phyloP scores from a whole-genome alignment of 202 grass and related monocot genomes.

The Musa balbisiana region DNA sequence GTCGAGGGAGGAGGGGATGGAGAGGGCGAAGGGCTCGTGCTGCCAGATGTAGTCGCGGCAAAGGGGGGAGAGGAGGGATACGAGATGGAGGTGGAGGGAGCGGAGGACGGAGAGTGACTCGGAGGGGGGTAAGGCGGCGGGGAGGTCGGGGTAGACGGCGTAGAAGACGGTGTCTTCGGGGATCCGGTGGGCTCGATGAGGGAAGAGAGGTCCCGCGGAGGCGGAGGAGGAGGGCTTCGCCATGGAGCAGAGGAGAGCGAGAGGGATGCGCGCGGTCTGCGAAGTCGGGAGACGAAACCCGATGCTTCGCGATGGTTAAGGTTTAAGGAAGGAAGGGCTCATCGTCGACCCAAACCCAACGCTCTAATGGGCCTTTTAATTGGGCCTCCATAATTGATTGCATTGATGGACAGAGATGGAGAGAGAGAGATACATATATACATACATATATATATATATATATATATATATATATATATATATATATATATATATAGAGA shows the following conservation, averaged over 20 bases:
- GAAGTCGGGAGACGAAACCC: too few species aligned
- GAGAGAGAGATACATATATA: too few species aligned
- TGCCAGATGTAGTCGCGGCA: constrained; percentile 59
- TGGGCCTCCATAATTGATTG: too few species aligned
- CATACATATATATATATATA: too few species aligned
- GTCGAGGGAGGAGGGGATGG: constrained; percentile 20
- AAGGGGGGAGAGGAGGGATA: constrained; percentile 52
- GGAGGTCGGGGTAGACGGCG: constrained; percentile 57
- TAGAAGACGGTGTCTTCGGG: constrained; percentile 88
- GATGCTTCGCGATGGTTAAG: too few species aligned
- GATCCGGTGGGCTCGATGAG: constrained; percentile 28
- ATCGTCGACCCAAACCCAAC: too few species aligned
- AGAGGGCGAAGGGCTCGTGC: constrained; percentile 36
- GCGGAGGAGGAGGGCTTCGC: constrained; percentile 20
- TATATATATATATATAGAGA: too few species aligned
- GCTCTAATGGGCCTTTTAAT: too few species aligned
- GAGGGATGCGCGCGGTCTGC: background rate
- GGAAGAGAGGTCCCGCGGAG: constrained; percentile 38
- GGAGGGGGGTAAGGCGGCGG: constrained; percentile 20
- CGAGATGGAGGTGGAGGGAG: constrained; percentile 68
- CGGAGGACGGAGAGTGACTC: constrained; percentile 39
- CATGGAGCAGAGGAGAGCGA: constrained; percentile 27
- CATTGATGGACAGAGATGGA: too few species aligned
- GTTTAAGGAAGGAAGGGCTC: too few species aligned
- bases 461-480: too few species aligned